These are phyloP conservation scores for Mycotypha africana DNA, from an alignment of 371 early-diverging fungal species.

Conservation along the genomic window DNA sequence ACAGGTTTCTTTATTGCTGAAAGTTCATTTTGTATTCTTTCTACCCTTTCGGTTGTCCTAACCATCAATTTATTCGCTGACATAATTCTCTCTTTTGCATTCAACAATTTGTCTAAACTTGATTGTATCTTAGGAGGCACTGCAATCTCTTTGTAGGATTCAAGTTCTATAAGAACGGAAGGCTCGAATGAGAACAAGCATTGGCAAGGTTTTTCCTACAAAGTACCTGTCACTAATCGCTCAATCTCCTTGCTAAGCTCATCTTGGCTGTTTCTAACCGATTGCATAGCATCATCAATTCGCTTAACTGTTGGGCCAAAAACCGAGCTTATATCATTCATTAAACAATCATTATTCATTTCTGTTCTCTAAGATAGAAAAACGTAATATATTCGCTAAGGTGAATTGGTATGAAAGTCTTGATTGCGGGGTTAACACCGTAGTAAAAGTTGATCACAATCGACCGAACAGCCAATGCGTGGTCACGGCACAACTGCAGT, in stretches of 20 bases:
- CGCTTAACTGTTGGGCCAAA: slow-evolving; percentile 46
- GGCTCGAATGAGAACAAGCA: background rate
- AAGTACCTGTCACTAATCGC: slow-evolving; percentile 46
- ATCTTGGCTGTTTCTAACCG: slow-evolving; percentile 47
- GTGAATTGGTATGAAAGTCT: too few species aligned
- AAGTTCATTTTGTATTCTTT: slow-evolving; percentile 29
- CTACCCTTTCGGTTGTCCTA: slow-evolving; percentile 44
- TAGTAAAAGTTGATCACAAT: too few species aligned
- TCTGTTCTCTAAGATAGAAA: too few species aligned
- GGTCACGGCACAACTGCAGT: too few species aligned
- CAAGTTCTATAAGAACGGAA: slow-evolving; percentile 16
- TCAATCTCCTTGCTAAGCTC: slow-evolving; percentile 57
- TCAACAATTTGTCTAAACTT: slow-evolving; percentile 40
- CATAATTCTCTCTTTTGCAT: slow-evolving; percentile 43
- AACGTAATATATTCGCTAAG: too few species aligned
- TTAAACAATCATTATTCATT: slow-evolving; percentile 1
- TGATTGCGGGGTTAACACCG: too few species aligned
- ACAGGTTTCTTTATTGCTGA: background rate
- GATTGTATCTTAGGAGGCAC: slow-evolving; percentile 51
- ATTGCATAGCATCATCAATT: slow-evolving; percentile 47
- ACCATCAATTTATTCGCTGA: slow-evolving; percentile 39
- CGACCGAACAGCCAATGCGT: too few species aligned
- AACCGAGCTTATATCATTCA: slow-evolving; percentile 38
- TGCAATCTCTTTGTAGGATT: slow-evolving; percentile 44
- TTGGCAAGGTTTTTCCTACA: background rate